phyloP scores from a whole-genome alignment of 2,329 filamentous ascomycete species.

The Diaporthe capsici region DNA sequence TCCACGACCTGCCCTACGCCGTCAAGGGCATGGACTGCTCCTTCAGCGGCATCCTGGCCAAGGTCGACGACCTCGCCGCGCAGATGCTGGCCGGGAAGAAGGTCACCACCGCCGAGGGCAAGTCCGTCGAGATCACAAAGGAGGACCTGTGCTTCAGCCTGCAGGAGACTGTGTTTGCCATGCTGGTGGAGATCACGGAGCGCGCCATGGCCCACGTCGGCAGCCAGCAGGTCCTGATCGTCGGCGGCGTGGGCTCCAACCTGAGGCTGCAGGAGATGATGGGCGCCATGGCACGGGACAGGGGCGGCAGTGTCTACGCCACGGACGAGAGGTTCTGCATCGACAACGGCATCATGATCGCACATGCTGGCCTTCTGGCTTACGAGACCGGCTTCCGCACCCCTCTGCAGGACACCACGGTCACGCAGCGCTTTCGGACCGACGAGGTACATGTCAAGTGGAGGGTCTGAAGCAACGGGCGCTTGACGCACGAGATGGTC shows the following conservation, averaged over 20 bases:
- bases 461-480: constrained; percentile 67
- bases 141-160: constrained; percentile 94
- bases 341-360: constrained; percentile 99
- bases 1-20: constrained; percentile 92
- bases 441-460: constrained; percentile 86
- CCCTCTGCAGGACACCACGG: constrained; percentile 83
- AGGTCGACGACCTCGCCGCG: constrained; percentile 83
- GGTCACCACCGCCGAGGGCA: constrained; percentile 61
- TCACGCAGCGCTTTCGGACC: constrained; percentile 86
- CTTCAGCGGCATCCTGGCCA: constrained; percentile 91
- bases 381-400: constrained; percentile 86
- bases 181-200: constrained; percentile 99
- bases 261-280: constrained; percentile 98
- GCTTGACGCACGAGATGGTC: not conserved
- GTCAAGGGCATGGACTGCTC: constrained; percentile 99
- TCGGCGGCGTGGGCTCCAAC: constrained; percentile 96
- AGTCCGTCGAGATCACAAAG: constrained; percentile 71
- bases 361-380: constrained; percentile 91
- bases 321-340: constrained; percentile 99
- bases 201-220: constrained; percentile 98
- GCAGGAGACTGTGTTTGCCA: constrained; percentile 95
- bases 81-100: constrained; percentile 67
- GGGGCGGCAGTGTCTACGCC: constrained; percentile 91
- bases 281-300: constrained; percentile 91
- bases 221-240: constrained; percentile 89